Evolutionary conservation across 2,329 filamentous ascomycete genomes (phyloP), one percentile per base, ranked within the genome.

Genomic region (Graphiopsis chlorocephala): DNA sequence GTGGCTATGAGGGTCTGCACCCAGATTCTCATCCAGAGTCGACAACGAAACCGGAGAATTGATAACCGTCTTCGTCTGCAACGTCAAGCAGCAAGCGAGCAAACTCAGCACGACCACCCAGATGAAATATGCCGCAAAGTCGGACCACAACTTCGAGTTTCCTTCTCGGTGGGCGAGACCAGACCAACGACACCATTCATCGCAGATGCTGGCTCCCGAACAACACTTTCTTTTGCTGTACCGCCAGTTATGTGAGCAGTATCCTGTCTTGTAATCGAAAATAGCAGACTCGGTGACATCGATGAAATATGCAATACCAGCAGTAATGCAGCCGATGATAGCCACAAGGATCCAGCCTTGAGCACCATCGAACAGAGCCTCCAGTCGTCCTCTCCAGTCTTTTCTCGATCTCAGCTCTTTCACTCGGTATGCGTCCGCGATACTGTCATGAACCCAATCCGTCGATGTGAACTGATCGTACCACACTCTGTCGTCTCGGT

Each of bases 391-490:
- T 75, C 89, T 88, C 66, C 97, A 85, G 78, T 94, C 95, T 76
- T 90, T 96, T 57, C 93, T 85, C 72, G 85, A 88, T 58, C 92
- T 87, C 45, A 99, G 83, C 61, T 88, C 88, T 76, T 96, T 95
- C 58, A 96, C 88, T 28, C 95, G 90, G 72, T 93, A 92, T 11
- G 93, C 92, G 78, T 98, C 95, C 72, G 93, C 92, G 70, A 99
- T 97, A 76, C 90, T 93, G 78, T 99, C 95, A 75, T 97, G 94
- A 0, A 99, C 93, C 95, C 95, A 99, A 77, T 99, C 94, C 63
- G 92, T 97, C 7, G 92, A 96, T 6, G 93, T 97, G 74, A 97
- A 97, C 78, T 99, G 95, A 81, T 99, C 95, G 79, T 98, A 98
- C 95, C 95, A 98, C 11, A 96, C 90, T 66, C 95, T 88, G 70